Base-by-base conservation (phyloP, 1,139 yeast species). In the Hyphopichia pseudoburtonii region DNA sequence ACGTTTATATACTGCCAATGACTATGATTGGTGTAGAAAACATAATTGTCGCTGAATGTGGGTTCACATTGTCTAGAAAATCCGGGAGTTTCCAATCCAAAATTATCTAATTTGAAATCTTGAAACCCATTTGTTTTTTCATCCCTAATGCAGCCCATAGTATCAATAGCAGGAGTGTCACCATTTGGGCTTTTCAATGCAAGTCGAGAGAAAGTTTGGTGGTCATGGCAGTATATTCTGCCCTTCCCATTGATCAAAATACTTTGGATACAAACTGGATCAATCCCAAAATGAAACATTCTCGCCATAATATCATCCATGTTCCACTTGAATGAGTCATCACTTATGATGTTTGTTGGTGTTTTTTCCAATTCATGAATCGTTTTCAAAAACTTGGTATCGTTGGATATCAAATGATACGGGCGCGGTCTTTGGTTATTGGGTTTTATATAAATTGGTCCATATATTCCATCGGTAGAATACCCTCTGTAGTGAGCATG, bases 401-500 rank as follows among this genome's bases (percentile, higher is more conserved):
- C 37, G 9, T 45, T 38, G 5, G 57, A 42, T 8, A 64, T 42
- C 5, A 48, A 40, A 2, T 37, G 11, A 36, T 62, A 62, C 1
- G 67, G 68, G 28, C 66, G 47, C 14, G 39, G 40, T n/a, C 53
- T 43, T 4, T 45, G 46, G 1, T 33, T 34, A 5, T 40, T 30
- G 1, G 70, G 67, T 15, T 48, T 39, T 16, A 64, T 53, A 35
- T 57, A 59, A 11, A 65, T 41, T 0, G 68, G 63, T 0, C 79
- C 79, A 33, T 66, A 58, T 3, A 73, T 48, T 6, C 78, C 78
- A 48, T 74, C 80, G 4, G 74, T 72, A 40, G 70, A 62, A 38
- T 74, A 76, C 0, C 75, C 71, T 10, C 71, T 48, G 40, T 61
- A 67, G 46, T 74, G 80, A 1, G 79, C 70, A 47, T 74, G 80